Base-by-base conservation (phyloP, 306 rosid species). In the Amphicarpaea edgeworthii region DNA sequence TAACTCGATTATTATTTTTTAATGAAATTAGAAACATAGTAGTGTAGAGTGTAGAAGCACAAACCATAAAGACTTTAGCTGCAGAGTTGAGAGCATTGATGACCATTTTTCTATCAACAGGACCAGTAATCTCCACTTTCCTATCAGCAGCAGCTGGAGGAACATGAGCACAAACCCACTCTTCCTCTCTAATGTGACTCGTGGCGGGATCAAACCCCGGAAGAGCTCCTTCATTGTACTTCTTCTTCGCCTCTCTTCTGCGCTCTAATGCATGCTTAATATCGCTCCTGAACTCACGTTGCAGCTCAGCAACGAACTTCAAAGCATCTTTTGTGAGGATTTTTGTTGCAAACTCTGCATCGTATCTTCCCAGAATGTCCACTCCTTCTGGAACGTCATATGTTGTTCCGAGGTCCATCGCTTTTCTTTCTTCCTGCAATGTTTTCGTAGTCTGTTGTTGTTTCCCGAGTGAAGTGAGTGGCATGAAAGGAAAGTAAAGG, bases 41-140 rank as follows among this genome's bases (percentile, higher is more conserved):
- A 26, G 41, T 60, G 43, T 58, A 6, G 42, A 30, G 45, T 47
- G 11, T 19, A 19, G 0, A 40, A 4, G 5, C n/a, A 63, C 77
- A n/a, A 73, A 94, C 98, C 98, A 95, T 92, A 70, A 95, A 95
- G 49, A 89, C 96, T 84, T 92, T 90, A 19, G 97, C 98, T 49
- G 92, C 96, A 58, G 97, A 95, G 80, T 92, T 95, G 61, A 95
- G 96, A 38, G 98, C 97, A 76, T 95, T 95, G 81, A 90, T 95
- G 77, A 92, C 66, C 97, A 95, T 92, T 81, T 95, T 92, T 64
- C 97, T 65, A 63, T 95, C 97, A 16, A 92, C 93, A 65, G 96
- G 98, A 1, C 97, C 97, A 0, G 97, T 95, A 63, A 95, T 95
- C 88, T 95, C 97, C 11, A 90, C 98, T 82, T 79, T 90, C 81